Evolutionary conservation across 2,329 filamentous ascomycete genomes (phyloP).

Genomic region (Amylocarpus encephaloides): DNA sequence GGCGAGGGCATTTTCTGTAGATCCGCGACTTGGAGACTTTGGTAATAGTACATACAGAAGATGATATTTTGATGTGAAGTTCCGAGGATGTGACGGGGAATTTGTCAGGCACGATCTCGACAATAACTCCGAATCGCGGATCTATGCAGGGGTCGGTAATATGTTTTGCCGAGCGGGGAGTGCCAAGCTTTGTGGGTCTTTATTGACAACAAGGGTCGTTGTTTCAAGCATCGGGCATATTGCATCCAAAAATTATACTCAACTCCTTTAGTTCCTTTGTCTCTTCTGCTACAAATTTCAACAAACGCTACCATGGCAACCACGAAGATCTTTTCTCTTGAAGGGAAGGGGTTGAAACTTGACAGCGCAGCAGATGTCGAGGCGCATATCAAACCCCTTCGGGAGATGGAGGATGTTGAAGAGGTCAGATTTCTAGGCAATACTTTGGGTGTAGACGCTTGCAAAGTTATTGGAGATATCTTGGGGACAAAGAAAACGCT

Average conservation of each 20-base stretch:
- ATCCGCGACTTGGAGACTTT: slow-evolving; percentile 18
- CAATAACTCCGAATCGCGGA: neutral
- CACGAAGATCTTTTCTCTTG: slow-evolving; percentile 74
- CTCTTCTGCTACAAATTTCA: no score
- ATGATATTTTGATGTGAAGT: neutral
- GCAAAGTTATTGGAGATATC: slow-evolving; percentile 75
- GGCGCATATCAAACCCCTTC: slow-evolving; percentile 70
- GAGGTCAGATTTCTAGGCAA: slow-evolving; percentile 86
- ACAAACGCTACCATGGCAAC: slow-evolving; percentile 27
- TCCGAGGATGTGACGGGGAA: neutral
- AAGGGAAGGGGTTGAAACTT: slow-evolving; percentile 88
- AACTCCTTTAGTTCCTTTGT: slow-evolving; percentile 4
- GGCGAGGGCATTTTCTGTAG: slow-evolving; percentile 24
- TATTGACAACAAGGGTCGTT: neutral
- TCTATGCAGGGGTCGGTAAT: neutral
- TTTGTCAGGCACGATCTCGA: slow-evolving; percentile 13
- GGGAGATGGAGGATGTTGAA: slow-evolving; percentile 66
- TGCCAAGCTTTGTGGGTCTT: neutral
- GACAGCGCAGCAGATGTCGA: slow-evolving; percentile 83
- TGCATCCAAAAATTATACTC: neutral
- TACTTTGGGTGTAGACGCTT: slow-evolving; percentile 85
- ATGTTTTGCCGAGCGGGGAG: neutral
- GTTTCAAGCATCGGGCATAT: neutral
- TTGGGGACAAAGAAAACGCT: slow-evolving; percentile 79
- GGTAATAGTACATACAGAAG: slow-evolving; percentile 17